Percentiles rank a stretch among this genome's conserved stretches.
Conservation (phyloP, 2,329 filamentous ascomycete species). For the Colletotrichum orchidophilum region DNA sequence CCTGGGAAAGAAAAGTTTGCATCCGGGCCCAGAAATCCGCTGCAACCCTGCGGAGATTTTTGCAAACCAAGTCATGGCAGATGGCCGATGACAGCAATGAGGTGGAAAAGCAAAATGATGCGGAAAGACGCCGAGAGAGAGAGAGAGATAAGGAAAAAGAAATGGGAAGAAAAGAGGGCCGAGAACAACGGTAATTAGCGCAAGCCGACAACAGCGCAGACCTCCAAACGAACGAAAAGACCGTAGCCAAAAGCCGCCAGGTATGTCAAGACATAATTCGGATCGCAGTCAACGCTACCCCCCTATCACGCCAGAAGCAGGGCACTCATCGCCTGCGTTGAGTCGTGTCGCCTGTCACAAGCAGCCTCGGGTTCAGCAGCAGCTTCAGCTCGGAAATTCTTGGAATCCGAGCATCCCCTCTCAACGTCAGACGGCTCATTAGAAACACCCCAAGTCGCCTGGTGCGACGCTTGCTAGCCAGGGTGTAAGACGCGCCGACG, state of each 20-base stretch:
- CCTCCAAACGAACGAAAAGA: not conserved
- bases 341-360: slow-evolving; percentile 1
- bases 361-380: slow-evolving; percentile 10
- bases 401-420: not conserved
- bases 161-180: not conserved
- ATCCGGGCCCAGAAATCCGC: not conserved
- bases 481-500: not conserved
- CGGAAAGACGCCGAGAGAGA: not conserved
- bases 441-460: not conserved
- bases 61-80: not conserved
- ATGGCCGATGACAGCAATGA: not conserved
- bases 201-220: not conserved
- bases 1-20: not conserved
- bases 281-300: not conserved
- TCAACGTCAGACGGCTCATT: not conserved
- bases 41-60: not conserved
- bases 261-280: not conserved
- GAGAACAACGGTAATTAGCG: not conserved
- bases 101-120: not conserved
- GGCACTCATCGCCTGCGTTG: not conserved
- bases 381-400: not conserved
- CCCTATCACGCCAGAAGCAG: not conserved
- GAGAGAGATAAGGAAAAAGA: not conserved
- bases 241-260: too few relatives aligned
- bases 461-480: slow-evolving; percentile 5